These are phyloP conservation scores for Medicago lupulina DNA, from an alignment of 306 rosid species.

Conservation along the genomic window DNA sequence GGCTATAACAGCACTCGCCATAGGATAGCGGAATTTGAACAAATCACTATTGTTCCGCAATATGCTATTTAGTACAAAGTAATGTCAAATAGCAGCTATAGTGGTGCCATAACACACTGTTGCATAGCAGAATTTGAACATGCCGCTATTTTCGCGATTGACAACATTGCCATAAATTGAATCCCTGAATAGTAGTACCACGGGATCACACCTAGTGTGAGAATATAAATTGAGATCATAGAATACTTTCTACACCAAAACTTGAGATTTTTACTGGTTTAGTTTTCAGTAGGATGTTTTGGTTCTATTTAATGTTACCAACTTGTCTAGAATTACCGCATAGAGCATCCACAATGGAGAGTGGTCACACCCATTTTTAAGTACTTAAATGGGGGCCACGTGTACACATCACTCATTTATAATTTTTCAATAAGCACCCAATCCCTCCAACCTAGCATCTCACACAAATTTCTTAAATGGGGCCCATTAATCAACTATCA, in stretches of 20 bases:
- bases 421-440: no score
- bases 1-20: background rate
- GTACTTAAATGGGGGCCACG: no score
- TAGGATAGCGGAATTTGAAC: background rate
- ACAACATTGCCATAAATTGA: background rate
- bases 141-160: no score
- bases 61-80: background rate
- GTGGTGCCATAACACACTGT: no score
- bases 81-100: no score
- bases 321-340: background rate
- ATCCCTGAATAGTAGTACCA: background rate
- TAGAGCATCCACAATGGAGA: no score
- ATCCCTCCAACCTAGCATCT: no score
- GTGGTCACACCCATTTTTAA: no score
- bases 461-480: no score
- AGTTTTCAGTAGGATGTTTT: background rate
- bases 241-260: background rate
- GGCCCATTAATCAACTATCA: no score
- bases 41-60: background rate
- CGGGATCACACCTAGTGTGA: background rate
- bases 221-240: background rate
- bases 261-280: slow-evolving; percentile 16
- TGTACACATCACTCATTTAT: no score
- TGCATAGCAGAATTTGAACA: no score
- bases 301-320: slow-evolving; percentile 3